Evolutionary conservation across 306 rosid genomes (phyloP).

Genomic region (Dalbergia oliveri): DNA sequence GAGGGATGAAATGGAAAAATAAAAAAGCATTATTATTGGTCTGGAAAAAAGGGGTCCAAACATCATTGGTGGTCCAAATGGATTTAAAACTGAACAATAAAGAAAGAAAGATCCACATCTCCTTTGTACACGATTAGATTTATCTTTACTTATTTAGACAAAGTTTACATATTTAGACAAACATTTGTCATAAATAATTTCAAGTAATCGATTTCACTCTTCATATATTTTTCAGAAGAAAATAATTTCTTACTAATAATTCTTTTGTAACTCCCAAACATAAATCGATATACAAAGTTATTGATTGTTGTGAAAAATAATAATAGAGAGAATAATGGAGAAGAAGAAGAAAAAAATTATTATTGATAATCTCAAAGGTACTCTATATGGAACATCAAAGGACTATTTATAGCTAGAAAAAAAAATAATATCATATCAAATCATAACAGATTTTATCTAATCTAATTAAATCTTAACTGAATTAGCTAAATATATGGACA

Average conservation of each 20-base stretch:
- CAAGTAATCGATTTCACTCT: neutral
- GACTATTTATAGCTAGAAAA: too few species aligned
- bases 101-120: neutral
- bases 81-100: neutral
- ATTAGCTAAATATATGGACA: too few species aligned
- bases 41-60: neutral
- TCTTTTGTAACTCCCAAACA: neutral
- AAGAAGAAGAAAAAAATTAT: too few species aligned
- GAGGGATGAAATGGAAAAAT: neutral
- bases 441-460: too few species aligned
- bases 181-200: neutral
- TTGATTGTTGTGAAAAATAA: too few species aligned
- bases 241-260: neutral
- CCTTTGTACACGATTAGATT: neutral
- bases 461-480: too few species aligned
- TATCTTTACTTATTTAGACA: neutral
- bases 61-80: constrained; percentile 7
- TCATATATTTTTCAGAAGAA: neutral
- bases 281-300: too few species aligned
- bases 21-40: neutral
- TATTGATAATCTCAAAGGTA: too few species aligned
- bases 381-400: too few species aligned
- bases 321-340: too few species aligned
- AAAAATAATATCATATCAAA: too few species aligned
- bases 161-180: neutral